Conservation (phyloP, 2,329 filamentous ascomycete species). For the Grosmannia serpens region DNA sequence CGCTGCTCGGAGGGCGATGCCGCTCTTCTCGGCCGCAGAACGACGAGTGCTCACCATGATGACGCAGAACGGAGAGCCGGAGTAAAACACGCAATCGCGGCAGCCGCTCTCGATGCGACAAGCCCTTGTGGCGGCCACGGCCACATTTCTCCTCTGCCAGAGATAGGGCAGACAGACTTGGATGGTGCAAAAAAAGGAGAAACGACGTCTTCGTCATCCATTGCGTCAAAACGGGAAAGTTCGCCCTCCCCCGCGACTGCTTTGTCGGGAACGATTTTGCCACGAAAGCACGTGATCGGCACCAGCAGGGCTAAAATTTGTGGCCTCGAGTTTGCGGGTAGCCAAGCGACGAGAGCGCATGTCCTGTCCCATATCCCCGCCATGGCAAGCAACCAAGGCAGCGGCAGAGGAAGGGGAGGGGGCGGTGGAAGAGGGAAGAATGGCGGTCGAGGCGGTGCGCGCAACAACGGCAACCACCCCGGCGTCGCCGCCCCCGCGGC, state of each 20-base stretch:
- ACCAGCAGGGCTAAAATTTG: too few relatives aligned
- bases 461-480: neutral
- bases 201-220: neutral
- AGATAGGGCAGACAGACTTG: neutral
- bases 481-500: neutral
- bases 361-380: neutral
- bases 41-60: neutral
- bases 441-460: neutral
- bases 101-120: neutral
- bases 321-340: neutral
- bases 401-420: neutral
- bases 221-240: neutral
- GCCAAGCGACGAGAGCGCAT: neutral
- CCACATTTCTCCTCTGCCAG: neutral
- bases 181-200: neutral
- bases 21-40: neutral
- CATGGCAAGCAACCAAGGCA: neutral
- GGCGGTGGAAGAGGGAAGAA: neutral
- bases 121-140: neutral
- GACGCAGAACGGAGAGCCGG: too few relatives aligned
- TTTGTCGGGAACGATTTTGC: slow-evolving; percentile 4
- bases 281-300: slow-evolving; percentile 13
- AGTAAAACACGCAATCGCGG: neutral
- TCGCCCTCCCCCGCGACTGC: too few relatives aligned
- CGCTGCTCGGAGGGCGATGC: slow-evolving; percentile 2